Conservation (phyloP, 805 yeast species). For the Clavispora vitiphila region DNA sequence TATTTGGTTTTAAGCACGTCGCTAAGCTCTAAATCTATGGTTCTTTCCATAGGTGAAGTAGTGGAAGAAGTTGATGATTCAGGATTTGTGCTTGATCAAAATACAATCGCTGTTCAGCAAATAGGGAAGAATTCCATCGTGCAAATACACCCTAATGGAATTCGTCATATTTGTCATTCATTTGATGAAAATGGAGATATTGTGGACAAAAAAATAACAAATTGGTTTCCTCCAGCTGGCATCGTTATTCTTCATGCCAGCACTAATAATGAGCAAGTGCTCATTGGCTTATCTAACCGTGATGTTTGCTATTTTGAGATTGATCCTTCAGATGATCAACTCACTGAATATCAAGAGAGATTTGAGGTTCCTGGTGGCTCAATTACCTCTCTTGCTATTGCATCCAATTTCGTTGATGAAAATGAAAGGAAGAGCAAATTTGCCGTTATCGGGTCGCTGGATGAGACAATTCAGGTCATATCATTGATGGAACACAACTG, state of each 20-base stretch:
- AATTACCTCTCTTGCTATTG: conserved; percentile 42
- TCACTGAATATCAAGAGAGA: conserved; percentile 66
- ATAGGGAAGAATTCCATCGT: conserved; percentile 59
- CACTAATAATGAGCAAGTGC: conserved; percentile 63
- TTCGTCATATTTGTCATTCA: conserved; percentile 45
- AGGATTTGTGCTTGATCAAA: conserved; percentile 48
- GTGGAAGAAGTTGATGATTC: conserved; percentile 72
- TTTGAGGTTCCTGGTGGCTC: conserved; percentile 47
- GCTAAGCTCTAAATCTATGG: conserved; percentile 61
- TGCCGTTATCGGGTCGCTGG: conserved; percentile 68
- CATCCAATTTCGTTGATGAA: conserved; percentile 45
- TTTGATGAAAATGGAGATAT: conserved; percentile 6
- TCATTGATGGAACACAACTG: conserved; percentile 58
- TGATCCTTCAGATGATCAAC: conserved; percentile 50
- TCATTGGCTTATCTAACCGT: conserved; percentile 63
- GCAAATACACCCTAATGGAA: conserved; percentile 70
- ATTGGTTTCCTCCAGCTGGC: conserved; percentile 86
- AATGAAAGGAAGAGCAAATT: conserved; percentile 45
- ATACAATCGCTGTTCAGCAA: conserved; percentile 66
- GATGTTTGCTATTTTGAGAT: conserved; percentile 82
- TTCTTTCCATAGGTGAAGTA: conserved; percentile 72
- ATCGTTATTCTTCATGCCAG: conserved; percentile 56
- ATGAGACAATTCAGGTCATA: conserved; percentile 62
- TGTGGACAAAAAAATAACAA: conserved; percentile 21
- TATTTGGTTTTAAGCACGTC: conserved; percentile 57